These are phyloP conservation scores for Tetracladium maxilliforme DNA, from an alignment of 2,329 filamentous ascomycete genomes.

Conservation along the genomic window DNA sequence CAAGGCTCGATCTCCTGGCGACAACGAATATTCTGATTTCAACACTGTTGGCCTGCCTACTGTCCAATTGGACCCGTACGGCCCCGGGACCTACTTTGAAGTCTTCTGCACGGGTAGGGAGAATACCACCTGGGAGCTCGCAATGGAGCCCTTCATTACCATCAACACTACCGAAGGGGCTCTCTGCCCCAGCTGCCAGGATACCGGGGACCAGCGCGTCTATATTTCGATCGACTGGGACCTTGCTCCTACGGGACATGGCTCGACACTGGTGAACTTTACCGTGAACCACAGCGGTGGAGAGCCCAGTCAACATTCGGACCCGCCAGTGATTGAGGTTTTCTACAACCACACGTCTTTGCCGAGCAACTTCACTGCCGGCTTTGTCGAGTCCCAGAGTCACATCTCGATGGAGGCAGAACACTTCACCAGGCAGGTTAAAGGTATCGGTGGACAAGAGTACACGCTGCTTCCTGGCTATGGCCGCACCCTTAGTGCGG, in stretches of 20 bases:
- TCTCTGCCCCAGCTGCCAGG: conserved; percentile 31
- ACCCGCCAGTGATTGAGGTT: conserved; percentile 30
- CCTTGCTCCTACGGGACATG: conserved; percentile 22
- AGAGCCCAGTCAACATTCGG: conserved; percentile 12
- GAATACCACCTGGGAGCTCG: conserved; percentile 35
- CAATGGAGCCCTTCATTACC: conserved; percentile 31
- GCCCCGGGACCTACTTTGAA: conserved; percentile 42
- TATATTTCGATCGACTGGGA: conserved; percentile 41
- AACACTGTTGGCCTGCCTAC: conserved; percentile 36
- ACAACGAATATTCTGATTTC: conserved; percentile 43
- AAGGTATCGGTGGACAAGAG: no score
- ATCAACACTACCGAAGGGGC: no score
- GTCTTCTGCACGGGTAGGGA: conserved; percentile 41
- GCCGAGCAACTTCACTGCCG: conserved; percentile 33
- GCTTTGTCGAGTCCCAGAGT: conserved; percentile 42
- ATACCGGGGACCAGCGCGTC: conserved; percentile 36
- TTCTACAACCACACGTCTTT: conserved; percentile 34
- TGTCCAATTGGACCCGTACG: conserved; percentile 45
- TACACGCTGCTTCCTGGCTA: no score
- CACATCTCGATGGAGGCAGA: conserved; percentile 38
- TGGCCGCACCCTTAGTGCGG: no score
- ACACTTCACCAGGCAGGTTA: conserved; percentile 28
- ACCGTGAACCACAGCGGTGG: conserved; percentile 27
- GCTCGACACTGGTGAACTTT: conserved; percentile 30
- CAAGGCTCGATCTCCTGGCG: conserved; percentile 53